Evolutionary conservation across 768 basidiomycete genomes (phyloP), one percentile per base, ranked within the genome.

Genomic region (Clitopilus passeckerianus): DNA sequence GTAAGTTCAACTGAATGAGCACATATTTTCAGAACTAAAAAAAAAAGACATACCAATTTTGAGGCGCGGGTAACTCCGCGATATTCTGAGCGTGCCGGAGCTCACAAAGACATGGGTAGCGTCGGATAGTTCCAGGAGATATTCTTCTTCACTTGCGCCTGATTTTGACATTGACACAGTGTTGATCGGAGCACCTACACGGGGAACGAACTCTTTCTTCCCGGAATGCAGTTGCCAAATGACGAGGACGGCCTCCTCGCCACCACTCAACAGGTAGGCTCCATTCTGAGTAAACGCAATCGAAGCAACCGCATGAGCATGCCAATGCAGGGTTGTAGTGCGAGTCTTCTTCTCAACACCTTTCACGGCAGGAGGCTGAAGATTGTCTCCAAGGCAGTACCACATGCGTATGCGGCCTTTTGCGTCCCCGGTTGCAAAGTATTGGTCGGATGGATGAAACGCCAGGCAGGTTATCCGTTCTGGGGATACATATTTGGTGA

Each of bases 181-280:
- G 65, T 80, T 81, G 57, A 98, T 91, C 5, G 94, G 87, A 2
- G 93, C 88, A 16, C 96, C 95, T 10, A 98, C 79, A 55, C 97
- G 86, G 33, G 97, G 95, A 1, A 98, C 84, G 68, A 93, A 98
- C 70, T 97, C 95, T 69, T 87, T 89, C 71, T 86, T 91, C 5
- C 91, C 91, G 0, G 89, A 86, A 63, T 93, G 88, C 43, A 99
- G 71, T 68, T 97, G 93, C 97, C 97, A 99, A 60, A 96, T 89
- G 37, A 98, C 95, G n/a, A 99, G 73, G 9, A 98, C 96, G 33
- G 90, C 84, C 71, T 98, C 97, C 71, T 97, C 93, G 50, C 97
- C 97, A 62, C 94, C 96, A 61, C 91, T 95, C 53, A 98, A 74
- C 16, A 99, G 74, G 70, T 97, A 96, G 7, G 93, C 89, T 12